Evolutionary conservation across 2,329 filamentous ascomycete genomes (phyloP).

Genomic region (Epichloe gansuensis): DNA sequence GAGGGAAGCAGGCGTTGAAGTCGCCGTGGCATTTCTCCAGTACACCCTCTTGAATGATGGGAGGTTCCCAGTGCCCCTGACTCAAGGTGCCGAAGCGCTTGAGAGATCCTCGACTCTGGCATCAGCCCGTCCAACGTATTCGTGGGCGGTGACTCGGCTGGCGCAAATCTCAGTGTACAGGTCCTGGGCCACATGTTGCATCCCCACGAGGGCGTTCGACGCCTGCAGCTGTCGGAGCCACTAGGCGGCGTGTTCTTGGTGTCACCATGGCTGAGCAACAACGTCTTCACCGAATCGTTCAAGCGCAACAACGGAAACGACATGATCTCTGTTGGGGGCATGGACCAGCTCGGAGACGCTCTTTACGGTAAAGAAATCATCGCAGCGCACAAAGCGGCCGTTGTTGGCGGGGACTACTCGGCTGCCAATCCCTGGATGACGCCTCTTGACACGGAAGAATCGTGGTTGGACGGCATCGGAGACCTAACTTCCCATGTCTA

Average conservation of each 20-base stretch:
- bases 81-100: slow-evolving; percentile 20
- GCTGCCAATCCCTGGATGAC: slow-evolving; percentile 14
- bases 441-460: slow-evolving; percentile 16
- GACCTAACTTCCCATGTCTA: slow-evolving; percentile 15
- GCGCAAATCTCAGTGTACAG: slow-evolving; percentile 22
- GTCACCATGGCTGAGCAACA: slow-evolving; percentile 20
- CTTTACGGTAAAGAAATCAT: slow-evolving; percentile 8
- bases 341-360: slow-evolving; percentile 4
- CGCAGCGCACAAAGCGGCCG: not conserved
- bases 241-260: slow-evolving; percentile 21
- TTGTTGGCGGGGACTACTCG: not conserved
- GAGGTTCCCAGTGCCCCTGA: slow-evolving; percentile 20
- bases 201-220: slow-evolving; percentile 14
- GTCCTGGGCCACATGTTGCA: slow-evolving; percentile 22
- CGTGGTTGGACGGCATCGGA: slow-evolving; percentile 17
- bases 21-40: slow-evolving; percentile 22
- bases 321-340: slow-evolving; percentile 17
- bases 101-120: slow-evolving; percentile 18
- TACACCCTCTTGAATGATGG: slow-evolving; percentile 21
- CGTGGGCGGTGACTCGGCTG: slow-evolving; percentile 26
- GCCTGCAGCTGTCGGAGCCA: slow-evolving; percentile 12
- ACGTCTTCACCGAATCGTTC: slow-evolving; percentile 13
- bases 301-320: slow-evolving; percentile 18
- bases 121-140: slow-evolving; percentile 19
- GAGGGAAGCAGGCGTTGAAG: slow-evolving; percentile 11